phyloP scores from a whole-genome alignment of 78 protist species.

The Dictyostelium brefeldianum region DNA sequence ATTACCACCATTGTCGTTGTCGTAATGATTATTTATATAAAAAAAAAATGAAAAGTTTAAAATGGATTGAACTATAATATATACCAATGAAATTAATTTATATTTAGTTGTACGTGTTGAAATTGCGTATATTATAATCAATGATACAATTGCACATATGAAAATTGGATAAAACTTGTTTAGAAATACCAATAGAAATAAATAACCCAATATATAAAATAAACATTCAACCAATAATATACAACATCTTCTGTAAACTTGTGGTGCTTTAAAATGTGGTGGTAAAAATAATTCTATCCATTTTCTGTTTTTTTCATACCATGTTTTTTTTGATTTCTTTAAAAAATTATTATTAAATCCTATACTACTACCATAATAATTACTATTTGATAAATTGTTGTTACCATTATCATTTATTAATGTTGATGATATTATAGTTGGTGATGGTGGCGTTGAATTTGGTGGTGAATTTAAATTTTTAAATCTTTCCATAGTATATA shows the following conservation, averaged over 20 bases:
- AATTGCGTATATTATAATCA: not conserved
- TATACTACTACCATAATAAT: not conserved
- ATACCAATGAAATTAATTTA: not conserved
- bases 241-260: constrained; percentile 17
- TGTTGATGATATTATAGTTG: not conserved
- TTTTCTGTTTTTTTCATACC: not conserved
- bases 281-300: not conserved
- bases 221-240: not conserved
- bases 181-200: not conserved
- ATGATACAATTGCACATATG: not conserved
- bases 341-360: constrained; percentile 9
- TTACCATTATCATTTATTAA: not conserved
- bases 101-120: not conserved
- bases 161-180: not conserved
- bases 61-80: constrained; percentile 5
- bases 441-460: constrained; percentile 17
- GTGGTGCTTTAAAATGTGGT: constrained; percentile 1
- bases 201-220: not conserved
- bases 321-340: not conserved
- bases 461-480: constrained; percentile 8
- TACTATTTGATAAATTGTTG: not conserved
- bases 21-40: not conserved
- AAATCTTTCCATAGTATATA: not conserved
- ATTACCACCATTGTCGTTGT: not conserved
- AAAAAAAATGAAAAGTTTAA: constrained; percentile 32